These are phyloP conservation scores for Gentiana dahurica DNA, from an alignment of 257 asterid genomes.

Conservation along the genomic window DNA sequence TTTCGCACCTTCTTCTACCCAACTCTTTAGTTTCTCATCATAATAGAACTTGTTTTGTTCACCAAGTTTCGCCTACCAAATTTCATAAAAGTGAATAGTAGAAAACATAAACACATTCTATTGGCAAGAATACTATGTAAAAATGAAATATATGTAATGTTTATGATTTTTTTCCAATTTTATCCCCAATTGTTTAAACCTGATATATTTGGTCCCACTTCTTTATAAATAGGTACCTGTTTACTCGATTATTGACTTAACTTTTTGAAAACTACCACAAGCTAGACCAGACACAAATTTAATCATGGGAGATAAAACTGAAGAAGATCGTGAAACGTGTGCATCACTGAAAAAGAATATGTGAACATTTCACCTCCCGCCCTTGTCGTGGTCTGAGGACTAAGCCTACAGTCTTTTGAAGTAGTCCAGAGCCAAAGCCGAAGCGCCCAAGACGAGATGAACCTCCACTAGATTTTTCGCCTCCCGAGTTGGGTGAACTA, in stretches of 20 bases:
- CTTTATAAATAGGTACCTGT: too few species aligned
- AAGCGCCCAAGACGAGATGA: constrained; percentile 63
- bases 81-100: constrained; percentile 4
- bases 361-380: constrained; percentile 23
- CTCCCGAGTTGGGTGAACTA: constrained; percentile 35
- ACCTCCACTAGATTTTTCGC: constrained; percentile 38
- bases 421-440: constrained; percentile 27
- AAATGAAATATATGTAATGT: neutral
- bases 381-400: constrained; percentile 33
- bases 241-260: too few species aligned
- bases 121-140: neutral
- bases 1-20: constrained; percentile 95
- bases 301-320: too few species aligned
- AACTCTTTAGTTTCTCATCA: constrained; percentile 82
- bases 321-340: too few species aligned
- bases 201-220: too few species aligned
- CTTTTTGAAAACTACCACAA: too few species aligned
- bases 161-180: too few species aligned
- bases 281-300: too few species aligned
- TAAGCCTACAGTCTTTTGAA: constrained; percentile 38
- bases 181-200: too few species aligned
- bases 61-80: constrained; percentile 83
- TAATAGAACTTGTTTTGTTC: constrained; percentile 76
- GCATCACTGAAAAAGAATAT: neutral
- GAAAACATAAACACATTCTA: neutral